Conservation (phyloP, 495 filamentous ascomycete species). For the Corynascus novoguineensis region DNA sequence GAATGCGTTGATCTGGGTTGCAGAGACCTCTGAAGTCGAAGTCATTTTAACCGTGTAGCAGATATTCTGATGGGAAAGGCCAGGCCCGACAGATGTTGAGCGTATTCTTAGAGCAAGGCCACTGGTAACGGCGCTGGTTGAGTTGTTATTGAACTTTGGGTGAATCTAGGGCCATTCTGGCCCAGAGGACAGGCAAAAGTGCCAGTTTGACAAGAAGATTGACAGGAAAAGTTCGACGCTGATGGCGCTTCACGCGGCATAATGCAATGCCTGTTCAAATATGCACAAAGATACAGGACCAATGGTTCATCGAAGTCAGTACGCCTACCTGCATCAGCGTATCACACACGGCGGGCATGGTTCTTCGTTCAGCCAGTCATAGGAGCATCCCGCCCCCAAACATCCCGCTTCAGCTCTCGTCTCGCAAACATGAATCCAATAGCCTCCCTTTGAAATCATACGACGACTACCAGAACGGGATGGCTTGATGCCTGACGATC, state of each 20-base stretch:
- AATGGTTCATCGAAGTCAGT: neutral
- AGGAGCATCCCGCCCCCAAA: neutral
- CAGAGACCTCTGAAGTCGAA: neutral
- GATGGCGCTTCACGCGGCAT: too few species aligned
- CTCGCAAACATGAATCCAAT: constrained; percentile 3
- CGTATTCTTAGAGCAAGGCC: too few species aligned
- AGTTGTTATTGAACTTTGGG: too few species aligned
- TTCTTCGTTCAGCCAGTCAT: neutral
- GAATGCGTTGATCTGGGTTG: neutral
- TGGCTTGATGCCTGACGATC: constrained; percentile 4
- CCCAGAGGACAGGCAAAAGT: too few species aligned
- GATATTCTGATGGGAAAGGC: too few species aligned
- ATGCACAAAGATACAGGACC: neutral
- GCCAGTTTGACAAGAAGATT: too few species aligned
- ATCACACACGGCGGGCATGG: neutral
- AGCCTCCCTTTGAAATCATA: neutral
- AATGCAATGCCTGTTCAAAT: too few species aligned
- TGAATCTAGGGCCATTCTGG: too few species aligned
- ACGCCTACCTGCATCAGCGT: neutral
- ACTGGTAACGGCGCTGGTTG: too few species aligned
- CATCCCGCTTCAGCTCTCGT: constrained; percentile 7
- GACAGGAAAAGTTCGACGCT: too few species aligned
- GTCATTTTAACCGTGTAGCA: neutral
- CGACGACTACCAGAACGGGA: neutral
- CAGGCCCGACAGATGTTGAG: too few species aligned